Evolutionary conservation across 371 early-diverging fungal genomes (phyloP).

Genomic region (Haplosporangium sp.): DNA sequence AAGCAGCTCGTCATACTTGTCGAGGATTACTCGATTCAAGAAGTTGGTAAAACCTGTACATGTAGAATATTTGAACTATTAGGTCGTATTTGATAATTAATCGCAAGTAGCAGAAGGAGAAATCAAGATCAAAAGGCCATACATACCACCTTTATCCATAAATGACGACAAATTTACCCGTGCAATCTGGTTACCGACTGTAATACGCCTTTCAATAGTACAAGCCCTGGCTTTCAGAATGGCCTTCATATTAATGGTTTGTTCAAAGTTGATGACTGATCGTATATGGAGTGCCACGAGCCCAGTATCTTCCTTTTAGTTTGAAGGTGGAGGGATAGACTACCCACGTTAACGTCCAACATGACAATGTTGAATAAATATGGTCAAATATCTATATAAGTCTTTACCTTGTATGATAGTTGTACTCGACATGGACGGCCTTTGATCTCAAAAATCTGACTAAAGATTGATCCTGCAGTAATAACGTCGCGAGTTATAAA

Average conservation of each 20-base stretch:
- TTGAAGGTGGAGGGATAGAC: too few relatives aligned
- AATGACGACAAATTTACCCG: neutral
- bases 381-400: neutral
- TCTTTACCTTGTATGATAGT: neutral
- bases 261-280: neutral
- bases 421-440: neutral
- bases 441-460: slow-evolving; percentile 12
- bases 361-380: too few relatives aligned
- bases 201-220: neutral
- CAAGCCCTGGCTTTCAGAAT: neutral
- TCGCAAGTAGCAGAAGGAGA: too few relatives aligned
- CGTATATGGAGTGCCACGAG: neutral
- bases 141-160: neutral
- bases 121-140: neutral
- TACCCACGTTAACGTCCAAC: too few relatives aligned
- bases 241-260: neutral
- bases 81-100: too few relatives aligned
- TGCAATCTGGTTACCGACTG: neutral
- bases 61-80: neutral
- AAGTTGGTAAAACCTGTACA: neutral
- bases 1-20: neutral
- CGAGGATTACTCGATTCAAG: neutral
- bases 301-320: neutral
- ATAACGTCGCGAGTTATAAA: neutral
- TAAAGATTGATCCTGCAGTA: neutral